These are phyloP conservation scores for Agarophyton chilense DNA, from an alignment of 23 red algal species.

Conservation along the genomic window DNA sequence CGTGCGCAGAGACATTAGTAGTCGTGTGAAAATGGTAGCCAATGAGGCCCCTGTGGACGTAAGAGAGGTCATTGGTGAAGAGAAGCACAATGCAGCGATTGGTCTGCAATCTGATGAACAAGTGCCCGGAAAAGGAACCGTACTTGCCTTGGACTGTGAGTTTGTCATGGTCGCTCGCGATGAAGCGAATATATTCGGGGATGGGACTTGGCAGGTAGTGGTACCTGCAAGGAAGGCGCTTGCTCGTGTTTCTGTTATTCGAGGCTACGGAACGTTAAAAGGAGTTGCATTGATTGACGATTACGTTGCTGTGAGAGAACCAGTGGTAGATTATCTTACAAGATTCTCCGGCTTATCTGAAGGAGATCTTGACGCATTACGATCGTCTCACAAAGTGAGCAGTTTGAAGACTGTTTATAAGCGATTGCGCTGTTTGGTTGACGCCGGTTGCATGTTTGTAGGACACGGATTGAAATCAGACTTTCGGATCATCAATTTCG, in stretches of 20 bases:
- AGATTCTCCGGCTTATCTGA: slow-evolving; percentile 81
- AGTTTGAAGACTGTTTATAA: slow-evolving; percentile 87
- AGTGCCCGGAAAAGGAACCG: slow-evolving; percentile 51
- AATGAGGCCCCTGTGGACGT: slow-evolving; percentile 27
- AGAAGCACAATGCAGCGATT: slow-evolving; percentile 52
- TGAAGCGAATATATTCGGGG: slow-evolving; percentile 78
- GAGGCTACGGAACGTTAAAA: slow-evolving; percentile 55
- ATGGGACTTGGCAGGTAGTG: slow-evolving; percentile 69
- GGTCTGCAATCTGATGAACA: slow-evolving; percentile 60
- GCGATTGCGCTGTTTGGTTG: slow-evolving; percentile 76
- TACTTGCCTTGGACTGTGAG: slow-evolving; percentile 90
- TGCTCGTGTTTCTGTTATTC: slow-evolving; percentile 90
- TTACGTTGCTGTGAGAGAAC: slow-evolving; percentile 79
- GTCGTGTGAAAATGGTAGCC: slow-evolving; percentile 16
- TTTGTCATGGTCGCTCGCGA: slow-evolving; percentile 87
- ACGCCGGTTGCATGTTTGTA: slow-evolving; percentile 87
- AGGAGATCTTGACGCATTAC: slow-evolving; percentile 73
- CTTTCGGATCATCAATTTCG: slow-evolving; percentile 90
- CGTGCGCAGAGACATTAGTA: slow-evolving; percentile 60
- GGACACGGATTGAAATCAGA: slow-evolving; percentile 95
- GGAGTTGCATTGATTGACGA: slow-evolving; percentile 85
- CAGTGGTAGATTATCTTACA: slow-evolving; percentile 87
- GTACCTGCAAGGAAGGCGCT: slow-evolving; percentile 74
- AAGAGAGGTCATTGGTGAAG: slow-evolving; percentile 59
- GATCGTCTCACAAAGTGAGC: slow-evolving; percentile 66